Conservation (phyloP, 495 filamentous ascomycete species). For the Neurospora sp. region DNA sequence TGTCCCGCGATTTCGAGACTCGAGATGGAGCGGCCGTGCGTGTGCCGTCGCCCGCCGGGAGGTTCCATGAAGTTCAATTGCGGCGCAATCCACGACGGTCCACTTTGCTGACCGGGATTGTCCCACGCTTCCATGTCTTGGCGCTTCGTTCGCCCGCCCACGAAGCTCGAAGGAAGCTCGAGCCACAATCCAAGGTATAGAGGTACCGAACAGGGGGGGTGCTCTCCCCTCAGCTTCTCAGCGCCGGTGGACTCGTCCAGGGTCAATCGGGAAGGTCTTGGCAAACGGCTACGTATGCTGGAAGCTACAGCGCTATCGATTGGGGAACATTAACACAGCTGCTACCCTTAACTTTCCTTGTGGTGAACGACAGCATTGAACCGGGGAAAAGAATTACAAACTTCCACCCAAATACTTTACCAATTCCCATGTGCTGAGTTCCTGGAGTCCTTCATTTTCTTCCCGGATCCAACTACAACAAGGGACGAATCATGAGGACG, state of each 20-base stretch:
- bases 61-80: constrained; percentile 6
- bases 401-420: too few species aligned
- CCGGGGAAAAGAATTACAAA: too few species aligned
- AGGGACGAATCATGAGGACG: constrained; percentile 55
- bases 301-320: constrained; percentile 1
- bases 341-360: neutral
- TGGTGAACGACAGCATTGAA: too few species aligned
- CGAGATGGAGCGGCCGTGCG: neutral
- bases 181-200: neutral
- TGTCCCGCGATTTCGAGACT: neutral
- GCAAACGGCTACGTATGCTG: constrained; percentile 31
- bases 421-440: neutral
- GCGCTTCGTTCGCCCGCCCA: neutral
- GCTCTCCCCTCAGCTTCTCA: constrained; percentile 1
- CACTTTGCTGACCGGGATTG: neutral
- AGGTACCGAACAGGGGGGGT: neutral
- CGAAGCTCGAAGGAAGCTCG: neutral
- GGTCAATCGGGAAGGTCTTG: constrained; percentile 12
- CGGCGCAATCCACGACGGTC: constrained; percentile 12
- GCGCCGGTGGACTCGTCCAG: constrained; percentile 4
- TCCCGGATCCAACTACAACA: constrained; percentile 25
- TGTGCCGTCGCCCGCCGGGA: neutral
- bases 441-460: constrained; percentile 4
- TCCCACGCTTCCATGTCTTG: neutral
- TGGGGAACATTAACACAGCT: neutral